Base-by-base conservation (phyloP, 106 monocot species). In the Dioscorea zingiberensis region DNA sequence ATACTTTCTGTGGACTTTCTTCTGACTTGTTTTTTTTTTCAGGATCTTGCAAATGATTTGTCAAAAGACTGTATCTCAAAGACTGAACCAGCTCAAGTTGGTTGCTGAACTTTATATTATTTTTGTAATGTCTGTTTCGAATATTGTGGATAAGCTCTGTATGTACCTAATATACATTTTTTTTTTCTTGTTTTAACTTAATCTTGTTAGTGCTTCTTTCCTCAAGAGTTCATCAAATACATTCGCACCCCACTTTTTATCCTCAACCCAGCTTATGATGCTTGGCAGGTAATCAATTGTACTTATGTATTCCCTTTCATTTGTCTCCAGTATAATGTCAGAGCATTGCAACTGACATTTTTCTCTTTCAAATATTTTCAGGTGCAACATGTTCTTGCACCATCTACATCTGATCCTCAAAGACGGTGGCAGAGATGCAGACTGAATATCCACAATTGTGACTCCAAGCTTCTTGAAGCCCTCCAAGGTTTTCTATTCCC, bases 261-360 rank as follows among this genome's bases (percentile, higher is more conserved):
- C 74, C 80, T 95, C 58, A 91, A 95, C 51, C 71, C 95, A 64
- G 83, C 87, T 15, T 95, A 91, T 74, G 95, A 95, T 69, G 78
- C 66, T 69, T 95, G 95, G 95, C 95, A 91, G 91, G 95, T 89
- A 48, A 77, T 38, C 53, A n/a, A 18, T 51, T 16, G 15, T 51
- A 4, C 19, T 51, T 51, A 51, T 51, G 51, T 19, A 2, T 51
- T 51, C 51, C 38, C 4, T 51, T 51, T 51, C 15, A 16, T 51
- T 18, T 8, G 2, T 51, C 51, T 13, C 19, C 51, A 51, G 51
- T 51, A 8, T 6, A 38, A 38, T 38, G 38, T 38, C 38, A 38
- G 38, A 38, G 38, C 38, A 38, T 6, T 38, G 38, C 38, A 38
- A 38, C 51, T 51, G 51, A 18, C 13, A 18, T 16, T 18, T 51